Evolutionary conservation across 1,284 basidiomycete genomes (phyloP), one percentile per base, ranked within the genome.

Genomic region (Cerioporus squamosus): DNA sequence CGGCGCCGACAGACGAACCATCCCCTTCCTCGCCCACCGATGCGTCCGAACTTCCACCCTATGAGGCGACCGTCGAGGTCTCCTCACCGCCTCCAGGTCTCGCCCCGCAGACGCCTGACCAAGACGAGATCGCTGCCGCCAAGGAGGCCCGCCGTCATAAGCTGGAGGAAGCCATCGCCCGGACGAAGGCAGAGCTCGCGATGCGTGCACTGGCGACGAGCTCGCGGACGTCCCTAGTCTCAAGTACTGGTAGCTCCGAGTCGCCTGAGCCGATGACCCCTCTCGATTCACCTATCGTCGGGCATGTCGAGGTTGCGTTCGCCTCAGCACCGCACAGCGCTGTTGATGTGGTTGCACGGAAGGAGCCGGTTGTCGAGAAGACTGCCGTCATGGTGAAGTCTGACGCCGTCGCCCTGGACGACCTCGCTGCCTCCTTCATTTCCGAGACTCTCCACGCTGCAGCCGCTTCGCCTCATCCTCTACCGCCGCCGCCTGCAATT

Each of bases 391-490:
- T 48, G 44, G 43, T 23, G 8, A 53, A 59, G 53, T 50, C 55
- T 3, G 39, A 54, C 24, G 24, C 50, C 9, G 22, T 55, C 23
- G 63, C 59, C 44, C 63, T 84, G 44, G 81, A 83, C 44, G 79
- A 82, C 48, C 71, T 85, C 23, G 83, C 82, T 0, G 73, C 77
- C 40, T 81, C 81, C 1, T 83, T 85, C 66, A 84, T 85, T 53
- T 76, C 79, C 1, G 81, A 85, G 68, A 78, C 81, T 22, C 81
- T 85, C 40, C 77, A 81, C 67, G 76, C 76, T 5, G 67, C 59
- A 9, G 42, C 49, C 12, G 44, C 31, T 10, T 44, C 56, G 12
- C 22, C 59, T 6, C 50, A 31, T 8, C 50, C n/a, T 40, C 57
- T 38, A 12, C 42, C 20, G 18, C 47, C 4, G 46, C 12, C 33